phyloP scores from a whole-genome alignment of 768 basidiomycete species.

The Amanita brunnescens region DNA sequence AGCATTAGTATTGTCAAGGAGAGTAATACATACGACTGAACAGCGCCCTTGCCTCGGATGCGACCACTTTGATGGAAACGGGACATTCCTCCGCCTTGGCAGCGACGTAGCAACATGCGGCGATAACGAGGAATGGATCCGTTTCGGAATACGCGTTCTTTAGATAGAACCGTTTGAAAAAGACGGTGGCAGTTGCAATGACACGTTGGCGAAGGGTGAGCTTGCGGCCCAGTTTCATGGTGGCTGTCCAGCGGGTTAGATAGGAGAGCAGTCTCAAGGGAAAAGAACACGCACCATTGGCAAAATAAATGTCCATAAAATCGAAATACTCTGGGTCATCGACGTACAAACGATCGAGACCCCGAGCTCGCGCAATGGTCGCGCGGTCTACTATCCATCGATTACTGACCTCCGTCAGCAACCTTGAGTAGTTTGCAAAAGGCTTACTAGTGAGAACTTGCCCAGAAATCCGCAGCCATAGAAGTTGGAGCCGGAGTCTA shows the following conservation, averaged over 20 bases:
- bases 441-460: conserved; percentile 11
- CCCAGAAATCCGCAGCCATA: conserved; percentile 15
- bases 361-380: conserved; percentile 63
- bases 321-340: conserved; percentile 67
- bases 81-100: conserved; percentile 97
- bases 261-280: not conserved
- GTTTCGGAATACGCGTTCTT: conserved; percentile 96
- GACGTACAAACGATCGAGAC: conserved; percentile 71
- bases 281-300: conserved; percentile 47
- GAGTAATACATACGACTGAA: conserved; percentile 52
- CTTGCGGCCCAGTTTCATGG: conserved; percentile 81
- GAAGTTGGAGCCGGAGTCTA: not conserved
- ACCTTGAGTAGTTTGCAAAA: not conserved
- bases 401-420: conserved; percentile 45
- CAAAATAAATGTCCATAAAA: conserved; percentile 83
- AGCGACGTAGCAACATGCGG: conserved; percentile 92
- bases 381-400: conserved; percentile 86
- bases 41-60: conserved; percentile 69
- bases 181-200: conserved; percentile 90
- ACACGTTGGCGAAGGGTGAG: conserved; percentile 80
- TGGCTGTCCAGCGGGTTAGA: conserved; percentile 37
- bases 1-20: not conserved
- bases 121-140: conserved; percentile 86
- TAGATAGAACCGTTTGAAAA: conserved; percentile 94
- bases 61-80: conserved; percentile 87